Evolutionary conservation across 2,329 filamentous ascomycete species (phyloP).

Genomic region (Rhexocercosporidium sp.): DNA sequence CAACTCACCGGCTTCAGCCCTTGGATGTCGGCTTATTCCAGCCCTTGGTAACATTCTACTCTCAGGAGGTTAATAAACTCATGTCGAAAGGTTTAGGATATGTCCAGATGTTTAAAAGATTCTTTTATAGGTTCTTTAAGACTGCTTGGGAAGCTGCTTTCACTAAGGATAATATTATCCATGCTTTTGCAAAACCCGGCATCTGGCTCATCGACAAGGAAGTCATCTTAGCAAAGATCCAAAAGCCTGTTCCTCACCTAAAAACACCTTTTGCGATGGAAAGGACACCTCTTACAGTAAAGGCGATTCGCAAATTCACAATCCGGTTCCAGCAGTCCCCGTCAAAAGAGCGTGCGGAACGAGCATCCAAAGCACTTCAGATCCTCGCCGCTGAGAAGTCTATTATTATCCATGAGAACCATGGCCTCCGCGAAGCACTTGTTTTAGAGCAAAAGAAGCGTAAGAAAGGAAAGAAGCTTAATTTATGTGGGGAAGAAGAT

Average conservation of each 20-base stretch:
- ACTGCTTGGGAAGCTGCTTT: not conserved
- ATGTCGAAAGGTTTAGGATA: not conserved
- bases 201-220: not conserved
- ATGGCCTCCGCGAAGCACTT: too few relatives aligned
- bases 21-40: not conserved
- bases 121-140: not conserved
- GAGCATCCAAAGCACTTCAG: not conserved
- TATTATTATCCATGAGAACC: too few relatives aligned
- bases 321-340: not conserved
- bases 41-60: not conserved
- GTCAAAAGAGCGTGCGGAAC: not conserved
- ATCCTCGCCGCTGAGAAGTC: not conserved
- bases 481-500: not conserved
- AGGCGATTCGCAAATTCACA: not conserved
- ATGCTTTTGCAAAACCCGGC: not conserved
- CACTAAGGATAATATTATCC: not conserved
- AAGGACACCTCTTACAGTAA: not conserved
- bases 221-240: not conserved
- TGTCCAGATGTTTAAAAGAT: not conserved
- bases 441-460: too few relatives aligned
- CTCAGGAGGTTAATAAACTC: not conserved
- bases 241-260: not conserved
- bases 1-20: too few relatives aligned
- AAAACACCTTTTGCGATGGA: not conserved
- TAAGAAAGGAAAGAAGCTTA: too few relatives aligned